These are phyloP conservation scores for Trichoderma asperelloides DNA, from an alignment of 495 filamentous ascomycete genomes.

Conservation along the genomic window DNA sequence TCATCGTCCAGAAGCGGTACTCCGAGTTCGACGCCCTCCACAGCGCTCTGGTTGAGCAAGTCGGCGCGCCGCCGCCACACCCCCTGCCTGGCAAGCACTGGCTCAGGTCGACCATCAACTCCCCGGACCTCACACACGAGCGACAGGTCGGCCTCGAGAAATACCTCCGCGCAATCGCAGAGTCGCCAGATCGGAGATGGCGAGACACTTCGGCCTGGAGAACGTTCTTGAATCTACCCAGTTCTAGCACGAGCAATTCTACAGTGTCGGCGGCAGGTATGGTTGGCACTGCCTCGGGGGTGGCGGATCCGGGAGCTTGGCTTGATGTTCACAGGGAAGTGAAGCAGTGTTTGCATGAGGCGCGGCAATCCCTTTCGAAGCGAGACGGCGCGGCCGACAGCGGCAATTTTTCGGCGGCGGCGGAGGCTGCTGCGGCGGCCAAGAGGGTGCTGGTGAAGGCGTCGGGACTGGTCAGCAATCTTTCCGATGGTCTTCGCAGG, in stretches of 20 bases:
- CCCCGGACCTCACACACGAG: constrained; percentile 68
- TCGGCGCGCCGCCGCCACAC: constrained; percentile 48
- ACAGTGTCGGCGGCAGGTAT: constrained; percentile 40
- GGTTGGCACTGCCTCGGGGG: constrained; percentile 32
- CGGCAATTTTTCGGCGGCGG: constrained; percentile 43
- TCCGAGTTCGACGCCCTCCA: constrained; percentile 82
- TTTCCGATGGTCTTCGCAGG: constrained; percentile 62
- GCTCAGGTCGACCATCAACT: constrained; percentile 70
- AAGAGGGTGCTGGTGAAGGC: constrained; percentile 76
- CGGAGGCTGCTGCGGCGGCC: constrained; percentile 68
- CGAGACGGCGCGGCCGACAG: constrained; percentile 64
- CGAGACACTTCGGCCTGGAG: constrained; percentile 77
- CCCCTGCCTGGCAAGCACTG: constrained; percentile 76
- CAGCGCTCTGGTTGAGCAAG: constrained; percentile 52
- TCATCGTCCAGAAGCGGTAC: constrained; percentile 86
- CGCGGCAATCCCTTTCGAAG: constrained; percentile 60
- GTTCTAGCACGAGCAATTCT: constrained; percentile 35
- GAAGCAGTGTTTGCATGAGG: constrained; percentile 75
- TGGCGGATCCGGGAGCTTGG: constrained; percentile 76
- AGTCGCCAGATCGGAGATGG: constrained; percentile 69
- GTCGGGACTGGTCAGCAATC: constrained; percentile 51
- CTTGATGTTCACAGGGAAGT: constrained; percentile 77
- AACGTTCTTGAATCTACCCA: constrained; percentile 75
- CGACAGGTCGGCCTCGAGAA: constrained; percentile 66
- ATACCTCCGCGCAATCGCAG: constrained; percentile 77